Base-by-base conservation (phyloP, 179 eudicot species). In the Drosera spatulata region DNA sequence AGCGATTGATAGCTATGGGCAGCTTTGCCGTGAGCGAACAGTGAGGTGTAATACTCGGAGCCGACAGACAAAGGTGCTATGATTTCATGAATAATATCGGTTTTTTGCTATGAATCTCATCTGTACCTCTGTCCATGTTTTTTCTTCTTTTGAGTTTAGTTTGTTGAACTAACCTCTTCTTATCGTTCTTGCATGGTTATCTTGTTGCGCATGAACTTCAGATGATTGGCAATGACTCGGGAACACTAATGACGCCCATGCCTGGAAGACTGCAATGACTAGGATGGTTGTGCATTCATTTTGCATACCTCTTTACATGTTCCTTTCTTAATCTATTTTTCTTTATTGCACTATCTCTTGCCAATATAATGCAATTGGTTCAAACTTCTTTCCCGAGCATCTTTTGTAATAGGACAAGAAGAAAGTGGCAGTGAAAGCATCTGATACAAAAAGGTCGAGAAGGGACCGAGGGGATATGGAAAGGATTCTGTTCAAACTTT, bases 401-500 rank as follows among this genome's bases (percentile, higher is more conserved):
- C 56, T 67, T 10, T 4, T 61, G 62, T 44, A 56, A 12, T 64
- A 83, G 96, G 96, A 89, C 10, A 85, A 75, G 80, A 86, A 66
- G 80, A 89, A 80, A 75, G 55, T 45, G 8, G 68, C 70, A 51
- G 77, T 65, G 38, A 89, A 84, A 71, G 84, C 66, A 39, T 70
- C 86, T 50, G 93, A 85, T 48, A 70, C 73, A 48, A 85, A 83
- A 75, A 68, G 93, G 73, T 76, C 88, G 2, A 78, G 88, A 71
- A 78, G 93, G 78, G 93, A 85, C 61, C 94, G 96, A 58, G 86
- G 84, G 52, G 94, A 91, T 74, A 78, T 91, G 94, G 97, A 87
- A 70, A 89, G 85, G 14, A 87, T 85, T 39, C 73, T 85, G 83
- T 91, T 91, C 61, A 87, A 82, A 77, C 89, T 87, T 51, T 87